phyloP scores from a whole-genome alignment of 805 yeast genomes.

The Suhomyces kilbournensis region DNA sequence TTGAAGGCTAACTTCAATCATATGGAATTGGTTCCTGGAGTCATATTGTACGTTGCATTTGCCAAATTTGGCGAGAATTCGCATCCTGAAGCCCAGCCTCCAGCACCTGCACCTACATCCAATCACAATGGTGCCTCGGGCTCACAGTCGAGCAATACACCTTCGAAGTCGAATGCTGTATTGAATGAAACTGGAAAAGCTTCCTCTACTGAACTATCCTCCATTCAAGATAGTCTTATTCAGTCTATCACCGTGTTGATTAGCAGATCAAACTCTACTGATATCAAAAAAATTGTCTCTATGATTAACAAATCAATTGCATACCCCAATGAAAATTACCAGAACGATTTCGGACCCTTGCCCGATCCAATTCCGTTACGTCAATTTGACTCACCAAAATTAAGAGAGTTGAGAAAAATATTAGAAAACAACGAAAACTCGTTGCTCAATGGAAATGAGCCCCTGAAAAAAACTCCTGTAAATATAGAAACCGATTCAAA shows the following conservation, averaged over 20 bases:
- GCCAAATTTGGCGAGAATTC: slow-evolving; percentile 58
- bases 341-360: slow-evolving; percentile 63
- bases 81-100: neutral
- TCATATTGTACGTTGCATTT: slow-evolving; percentile 74
- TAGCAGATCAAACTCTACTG: slow-evolving; percentile 18
- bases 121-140: neutral
- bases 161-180: slow-evolving; percentile 1
- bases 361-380: slow-evolving; percentile 71
- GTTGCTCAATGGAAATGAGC: slow-evolving; percentile 3
- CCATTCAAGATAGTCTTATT: slow-evolving; percentile 22
- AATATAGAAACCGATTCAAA: slow-evolving; percentile 6
- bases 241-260: slow-evolving; percentile 15
- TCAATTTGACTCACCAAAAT: slow-evolving; percentile 81
- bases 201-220: slow-evolving; percentile 20
- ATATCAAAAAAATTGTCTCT: slow-evolving; percentile 40
- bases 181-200: slow-evolving; percentile 10
- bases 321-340: slow-evolving; percentile 45
- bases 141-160: neutral
- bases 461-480: neutral
- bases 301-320: slow-evolving; percentile 37
- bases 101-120: neutral
- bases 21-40: slow-evolving; percentile 77
- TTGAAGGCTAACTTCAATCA: slow-evolving; percentile 79
- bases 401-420: slow-evolving; percentile 78
- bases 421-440: slow-evolving; percentile 35